Base-by-base conservation (phyloP, 352 stramenopile species). In the Albugo candida region DNA sequence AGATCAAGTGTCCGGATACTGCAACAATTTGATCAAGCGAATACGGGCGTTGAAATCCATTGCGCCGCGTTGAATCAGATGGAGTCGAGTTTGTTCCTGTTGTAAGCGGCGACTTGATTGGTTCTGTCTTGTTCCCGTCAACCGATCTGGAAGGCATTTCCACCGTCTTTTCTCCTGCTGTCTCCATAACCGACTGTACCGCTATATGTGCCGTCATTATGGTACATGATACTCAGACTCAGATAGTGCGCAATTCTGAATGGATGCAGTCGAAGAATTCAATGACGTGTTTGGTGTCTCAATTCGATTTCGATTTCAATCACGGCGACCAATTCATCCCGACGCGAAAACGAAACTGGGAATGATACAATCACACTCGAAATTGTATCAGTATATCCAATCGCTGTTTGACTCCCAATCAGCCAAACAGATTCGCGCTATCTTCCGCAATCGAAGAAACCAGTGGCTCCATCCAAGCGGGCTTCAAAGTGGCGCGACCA, bases 1-100 rank as follows among this genome's bases (percentile, higher is more conserved):
- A 85, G 12, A 85, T 35, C 27, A 64, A 56, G 46, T 92, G 78
- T 12, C 75, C 73, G 5, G 62, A 49, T 61, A 73, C 85, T 0
- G 73, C 77, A 53, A 86, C 65, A 37, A 83, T 61, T 45, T 92
- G 78, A 47, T 92, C 78, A 14, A 65, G 63, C n/a, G 78, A 83
- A 43, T 67, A 80, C 14, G 78, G 78, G 3, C 56, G 55, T 47
- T 83, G 61, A 16, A 88, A 64, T 40, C 76, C 76, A 44, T 88
- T 83, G 55, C 53, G 64, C 19, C 76, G 76, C 54, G 76, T 64
- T 31, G 55, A 47, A 42, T 52, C 63, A 8, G 2, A 72, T 50
- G 44, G 43, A 35, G 3, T 19, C 8, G 20, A 43, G 8, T 43
- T 19, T 3, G 17, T 3, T 43, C 8, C 38, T 19, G 8, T 19